Evolutionary conservation across 306 rosid genomes (phyloP), one percentile per base, ranked within the genome.

Genomic region (Sicyos edulis): DNA sequence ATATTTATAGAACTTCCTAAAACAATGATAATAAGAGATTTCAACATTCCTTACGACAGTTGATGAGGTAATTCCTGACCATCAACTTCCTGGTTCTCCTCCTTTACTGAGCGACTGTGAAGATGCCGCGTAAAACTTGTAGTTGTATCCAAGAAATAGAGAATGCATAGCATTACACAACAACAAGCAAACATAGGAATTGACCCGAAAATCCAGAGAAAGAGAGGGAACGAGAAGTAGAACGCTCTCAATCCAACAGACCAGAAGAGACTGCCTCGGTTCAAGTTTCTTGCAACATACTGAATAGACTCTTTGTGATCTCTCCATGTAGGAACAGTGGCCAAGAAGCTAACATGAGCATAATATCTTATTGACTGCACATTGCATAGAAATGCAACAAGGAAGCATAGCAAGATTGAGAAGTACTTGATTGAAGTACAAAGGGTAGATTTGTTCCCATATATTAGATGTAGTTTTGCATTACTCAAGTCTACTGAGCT

Each of bases 131-230:
- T 81, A 73, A 88, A 76, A 75, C 75, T 89, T 40, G 88, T 80
- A 17, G 96, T 87, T 32, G 95, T 90, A 78, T 92, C 96, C 85
- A 88, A 81, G 83, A 89, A 88, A 79, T 85, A 92, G 66, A 92
- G 85, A 70, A 77, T 47, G 29, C 79, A 75, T 8, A 81, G 73
- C 76, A 89, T 85, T 66, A 89, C 54, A 62, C 90, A 78, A 76
- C 89, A 86, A 58, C 92, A 86, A 47, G 59, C 80, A 76, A 92
- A 80, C 96, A 92, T 92, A 29, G 92, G 88, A 11, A 92, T 88
- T 21, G 98, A 91, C 0, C 96, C 96, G 75, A 86, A 90, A 49
- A 89, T 88, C 98, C 92, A 92, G 5, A 92, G 89, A 85, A 92
- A 84, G 86, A 88, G 87, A 54, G 95, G 85, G 74, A 92, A 88